Base-by-base conservation (phyloP, 495 filamentous ascomycete species). In the Pyronema omphalodes region DNA sequence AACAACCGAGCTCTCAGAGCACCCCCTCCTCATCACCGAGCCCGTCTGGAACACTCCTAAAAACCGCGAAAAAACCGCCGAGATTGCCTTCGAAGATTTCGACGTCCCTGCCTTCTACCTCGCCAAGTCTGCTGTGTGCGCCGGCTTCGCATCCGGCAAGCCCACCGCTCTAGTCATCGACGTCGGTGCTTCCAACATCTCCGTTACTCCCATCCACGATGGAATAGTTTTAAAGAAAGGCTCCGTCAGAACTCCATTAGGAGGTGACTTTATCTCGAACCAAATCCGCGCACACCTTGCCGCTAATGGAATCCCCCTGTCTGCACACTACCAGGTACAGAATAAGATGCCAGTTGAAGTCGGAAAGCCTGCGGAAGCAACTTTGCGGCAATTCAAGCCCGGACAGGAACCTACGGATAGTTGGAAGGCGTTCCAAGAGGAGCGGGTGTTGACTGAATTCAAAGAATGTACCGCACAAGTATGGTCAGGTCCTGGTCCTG, bases 391-490 rank as follows among this genome's bases (percentile, higher is more conserved):
- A 14, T 94, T 86, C 65, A 68, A 73, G 7, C 72, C 73, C 17
- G 73, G 72, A 15, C 70, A 69, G 55, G 75, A 80, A 40, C 82
- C 87, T 6, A 68, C 77, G 48, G 74, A 74, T 4, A 83, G 81
- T 34, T 96, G 86, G 75, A 79, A 83, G 57, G 71, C 71, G 12
- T 76, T 86, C 29, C 77, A 95, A 67, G 93, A 98, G 73, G 93
- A 96, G 61, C 84, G 91, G 44, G 82, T 94, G 11, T 69, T 96
- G 18, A 84, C 82, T 39, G 86, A 94, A 64, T 98, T 95, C 74
- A 98, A 98, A 71, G 93, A 98, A 71, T 89, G 82, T 46, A 87
- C 94, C 44, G 89, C 95, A 23, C 84, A 93, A 64, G 78, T 88
- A 29, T 96, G 89, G 89, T 74, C 76, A n/a, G 86, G 87, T 0